phyloP scores from a whole-genome alignment of 768 basidiomycete genomes.

The Austroboletus eburneus region DNA sequence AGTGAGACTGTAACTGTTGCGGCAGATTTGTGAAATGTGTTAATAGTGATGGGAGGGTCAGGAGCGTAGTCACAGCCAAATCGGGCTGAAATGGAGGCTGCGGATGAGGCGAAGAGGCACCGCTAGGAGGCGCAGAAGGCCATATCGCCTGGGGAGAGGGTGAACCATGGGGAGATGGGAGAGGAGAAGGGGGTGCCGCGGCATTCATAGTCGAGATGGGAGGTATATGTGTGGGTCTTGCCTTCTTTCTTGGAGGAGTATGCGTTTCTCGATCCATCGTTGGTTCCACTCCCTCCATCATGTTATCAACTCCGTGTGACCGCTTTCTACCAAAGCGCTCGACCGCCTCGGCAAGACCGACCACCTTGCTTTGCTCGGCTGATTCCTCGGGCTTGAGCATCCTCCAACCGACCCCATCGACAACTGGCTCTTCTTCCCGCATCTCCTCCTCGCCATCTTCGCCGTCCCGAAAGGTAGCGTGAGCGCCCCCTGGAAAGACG shows the following conservation, averaged over 20 bases:
- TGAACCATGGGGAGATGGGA: constrained; percentile 83
- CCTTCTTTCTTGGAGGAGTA: constrained; percentile 71
- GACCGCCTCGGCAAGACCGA: constrained; percentile 74
- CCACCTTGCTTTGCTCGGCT: constrained; percentile 43
- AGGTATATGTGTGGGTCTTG: constrained; percentile 55
- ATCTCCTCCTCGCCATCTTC: constrained; percentile 60
- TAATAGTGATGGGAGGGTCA: constrained; percentile 82
- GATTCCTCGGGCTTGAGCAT: constrained; percentile 68
- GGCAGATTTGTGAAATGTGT: constrained; percentile 79
- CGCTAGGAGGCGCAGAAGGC: constrained; percentile 81
- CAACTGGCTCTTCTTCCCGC: constrained; percentile 66
- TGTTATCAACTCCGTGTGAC: constrained; percentile 46
- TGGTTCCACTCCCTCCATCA: constrained; percentile 75
- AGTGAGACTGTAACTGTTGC: constrained; percentile 82
- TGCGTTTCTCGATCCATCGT: constrained; percentile 42
- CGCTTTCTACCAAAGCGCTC: constrained; percentile 73
- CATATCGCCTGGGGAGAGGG: constrained; percentile 72
- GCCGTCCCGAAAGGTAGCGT: constrained; percentile 75
- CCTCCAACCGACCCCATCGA: constrained; percentile 67
- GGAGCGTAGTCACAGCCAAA: constrained; percentile 73
- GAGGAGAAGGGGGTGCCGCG: constrained; percentile 78
- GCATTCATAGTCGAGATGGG: constrained; percentile 62
- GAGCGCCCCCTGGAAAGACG: constrained; percentile 75
- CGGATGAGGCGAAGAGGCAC: constrained; percentile 64
- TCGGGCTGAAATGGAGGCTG: constrained; percentile 79